Evolutionary conservation across 75 land plant species (phyloP), one percentile per base, ranked within the genome.

Genomic region (Pinus taeda): DNA sequence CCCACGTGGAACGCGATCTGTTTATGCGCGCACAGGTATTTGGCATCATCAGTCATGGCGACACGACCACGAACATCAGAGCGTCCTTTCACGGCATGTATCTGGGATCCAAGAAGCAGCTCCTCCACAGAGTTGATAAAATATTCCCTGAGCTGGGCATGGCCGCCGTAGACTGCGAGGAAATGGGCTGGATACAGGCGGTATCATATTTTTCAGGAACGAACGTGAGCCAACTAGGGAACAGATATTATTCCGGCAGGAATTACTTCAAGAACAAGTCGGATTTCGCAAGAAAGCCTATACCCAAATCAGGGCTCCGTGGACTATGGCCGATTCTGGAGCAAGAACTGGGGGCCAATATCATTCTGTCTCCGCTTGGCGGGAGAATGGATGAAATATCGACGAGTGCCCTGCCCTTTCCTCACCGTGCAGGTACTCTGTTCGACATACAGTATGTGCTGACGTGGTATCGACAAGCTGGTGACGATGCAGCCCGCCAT

Each of bases 21-120:
- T 82, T 73, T 58, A 66, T 85, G 17, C 73, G 82, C 22, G 59
- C 71, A 49, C 63, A 69, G 60, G 76, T 82, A 7, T 76, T 62
- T 3, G 84, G 64, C 12, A 60, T 69, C 12, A 60, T 60, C 2
- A 45, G 63, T 26, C 72, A 78, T 2, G 78, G 63, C 57, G 4
- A 61, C 3, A 9, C 2, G 18, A n/a, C 15, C 33, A 67, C 37
- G 53, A 72, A 75, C 2, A 39, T 73, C 20, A 45, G 59, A 7
- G 80, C 61, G 24, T 61, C 76, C 15, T 80, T 80, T 60, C 57
- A 72, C 20, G 85, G 82, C 3, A 21, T 80, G 22, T 83, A 76
- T 57, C 61, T 80, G 39, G 85, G 85, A 29, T 37, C 76, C 4
- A 17, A 78, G 62, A 73, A 82, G 67, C n/a, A 75, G 66, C 69